Percentiles rank a stretch among this genome's conserved stretches.
Conservation (phyloP, 192 early-diverging fungal species). For the Coemansia sp. region DNA sequence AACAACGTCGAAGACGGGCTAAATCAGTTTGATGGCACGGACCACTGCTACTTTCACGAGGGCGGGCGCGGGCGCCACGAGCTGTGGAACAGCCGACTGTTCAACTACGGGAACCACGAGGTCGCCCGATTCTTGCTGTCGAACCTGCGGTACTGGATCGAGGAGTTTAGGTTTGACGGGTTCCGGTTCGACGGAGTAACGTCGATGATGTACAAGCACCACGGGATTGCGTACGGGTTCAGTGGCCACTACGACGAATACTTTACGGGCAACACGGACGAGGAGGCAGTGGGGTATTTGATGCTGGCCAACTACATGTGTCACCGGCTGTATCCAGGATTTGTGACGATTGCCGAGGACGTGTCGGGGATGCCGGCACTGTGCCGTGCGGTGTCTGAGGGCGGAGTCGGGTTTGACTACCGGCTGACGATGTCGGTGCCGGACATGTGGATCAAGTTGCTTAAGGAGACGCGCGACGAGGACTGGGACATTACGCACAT, state of each 20-base stretch:
- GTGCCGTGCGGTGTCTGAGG: constrained; percentile 75
- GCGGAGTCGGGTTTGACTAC: constrained; percentile 96
- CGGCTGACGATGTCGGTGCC: constrained; percentile 94
- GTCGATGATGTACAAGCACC: constrained; percentile 93
- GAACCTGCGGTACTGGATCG: constrained; percentile 92
- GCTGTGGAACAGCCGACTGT: constrained; percentile 91
- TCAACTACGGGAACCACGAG: constrained; percentile 94
- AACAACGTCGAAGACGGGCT: constrained; percentile 95
- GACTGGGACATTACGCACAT: constrained; percentile 91
- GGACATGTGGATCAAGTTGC: constrained; percentile 98
- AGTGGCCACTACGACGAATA: constrained; percentile 93
- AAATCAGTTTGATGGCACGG: constrained; percentile 94
- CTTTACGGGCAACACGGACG: constrained; percentile 77
- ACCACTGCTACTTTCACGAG: constrained; percentile 95
- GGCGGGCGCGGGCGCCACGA: constrained; percentile 83
- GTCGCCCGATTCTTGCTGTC: constrained; percentile 91
- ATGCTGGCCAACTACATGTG: constrained; percentile 89
- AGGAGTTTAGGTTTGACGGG: constrained; percentile 88
- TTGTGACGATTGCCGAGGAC: constrained; percentile 94
- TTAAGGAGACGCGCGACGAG: constrained; percentile 89
- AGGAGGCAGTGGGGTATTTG: constrained; percentile 83
- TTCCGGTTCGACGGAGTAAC: constrained; percentile 99
- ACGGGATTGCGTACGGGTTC: constrained; percentile 92
- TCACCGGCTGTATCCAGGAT: constrained; percentile 74
- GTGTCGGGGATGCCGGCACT: constrained; percentile 99